Evolutionary conservation across 2,329 filamentous ascomycete genomes (phyloP), one percentile per base, ranked within the genome.

Genomic region (Hypoxylon sp.): DNA sequence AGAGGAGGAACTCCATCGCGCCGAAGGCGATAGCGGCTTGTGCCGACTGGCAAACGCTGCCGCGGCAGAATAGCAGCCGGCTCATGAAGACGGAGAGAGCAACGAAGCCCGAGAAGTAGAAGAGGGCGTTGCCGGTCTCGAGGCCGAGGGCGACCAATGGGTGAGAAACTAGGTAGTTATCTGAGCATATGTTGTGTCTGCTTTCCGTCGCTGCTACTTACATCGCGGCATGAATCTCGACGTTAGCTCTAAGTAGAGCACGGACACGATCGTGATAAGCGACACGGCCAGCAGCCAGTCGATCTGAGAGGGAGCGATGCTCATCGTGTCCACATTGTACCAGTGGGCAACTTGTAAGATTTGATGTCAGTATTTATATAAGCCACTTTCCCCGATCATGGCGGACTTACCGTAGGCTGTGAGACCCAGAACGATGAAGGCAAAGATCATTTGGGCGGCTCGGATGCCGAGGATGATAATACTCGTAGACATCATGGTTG

Each of bases 101-200:
- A 69, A 87, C 80, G 76, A 88, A 88, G 58, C 85, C 86, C 19
- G 81, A 78, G 73, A 89, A 85, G 77, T 86, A 87, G 72, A 88
- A 83, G 58, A 87, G 65, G 4, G 81, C 77, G 73, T 87, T 88
- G 69, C 79, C 56, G 32, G 78, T 70, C 68, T 88, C 86, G 62
- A 87, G 66, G 24, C 75, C 78, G 32, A 88, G 72, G 43, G 80
- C 77, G 10, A 77, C 79, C 66, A 81, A 83, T 28, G 84, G 81
- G 72, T 85, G 80, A 32, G 81, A 80, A n/a, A 79, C 80, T 39
- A 78, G 78, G n/a, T n/a, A n/a, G n/a, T n/a, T n/a, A n/a, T n/a
- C 82, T 55, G 15, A 11, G 11, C 11, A 19, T 53, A 3, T 46
- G 64, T 1, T 10, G 32, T 47, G 30, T 5, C 30, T 39, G 11